Evolutionary conservation across 768 basidiomycete species (phyloP), one percentile per base, ranked within the genome.

Genomic region (Suillus cothurnatus): DNA sequence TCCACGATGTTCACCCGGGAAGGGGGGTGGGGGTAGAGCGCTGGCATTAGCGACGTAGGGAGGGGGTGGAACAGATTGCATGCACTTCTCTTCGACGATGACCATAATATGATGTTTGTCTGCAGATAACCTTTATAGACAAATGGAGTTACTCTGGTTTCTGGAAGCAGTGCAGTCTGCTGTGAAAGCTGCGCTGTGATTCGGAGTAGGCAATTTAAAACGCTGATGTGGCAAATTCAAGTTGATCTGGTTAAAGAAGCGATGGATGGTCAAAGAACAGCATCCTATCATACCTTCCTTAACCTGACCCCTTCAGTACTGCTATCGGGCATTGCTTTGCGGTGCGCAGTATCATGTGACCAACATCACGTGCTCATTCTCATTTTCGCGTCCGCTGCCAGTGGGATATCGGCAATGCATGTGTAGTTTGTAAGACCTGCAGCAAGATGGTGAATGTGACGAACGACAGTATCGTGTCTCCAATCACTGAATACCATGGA

Each of bases 41-140:
- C 52, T 59, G 39, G 50, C 26, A 50, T 70, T 58, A 6, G 74
- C 63, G 61, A 63, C 68, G 45, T 83, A 83, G 4, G 81, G 81
- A 2, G 81, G 80, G 28, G 81, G 76, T 21, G 76, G 76, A 58
- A 71, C 64, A 39, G 73, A 68, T 17, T 73, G 66, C 70, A 72
- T 70, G 9, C 49, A 71, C 74, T 83, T 83, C 66, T 83, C 82
- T 73, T 83, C 82, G 38, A 83, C 65, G 67, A 84, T 71, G 56
- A 84, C 80, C 82, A 84, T 84, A 38, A 38, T 38, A 23, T 15
- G 38, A 15, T 39, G 14, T 15, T 4, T 39, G 23, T 58, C 9
- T 38, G 36, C 5, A 41, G 8, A 26, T 59, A 58, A 64, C 58
- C 39, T 50, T 59, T 50, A 61, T 49, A 53, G 34, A 36, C 32